phyloP scores from a whole-genome alignment of 2,329 filamentous ascomycete genomes.

The Orbilia brochopaga region DNA sequence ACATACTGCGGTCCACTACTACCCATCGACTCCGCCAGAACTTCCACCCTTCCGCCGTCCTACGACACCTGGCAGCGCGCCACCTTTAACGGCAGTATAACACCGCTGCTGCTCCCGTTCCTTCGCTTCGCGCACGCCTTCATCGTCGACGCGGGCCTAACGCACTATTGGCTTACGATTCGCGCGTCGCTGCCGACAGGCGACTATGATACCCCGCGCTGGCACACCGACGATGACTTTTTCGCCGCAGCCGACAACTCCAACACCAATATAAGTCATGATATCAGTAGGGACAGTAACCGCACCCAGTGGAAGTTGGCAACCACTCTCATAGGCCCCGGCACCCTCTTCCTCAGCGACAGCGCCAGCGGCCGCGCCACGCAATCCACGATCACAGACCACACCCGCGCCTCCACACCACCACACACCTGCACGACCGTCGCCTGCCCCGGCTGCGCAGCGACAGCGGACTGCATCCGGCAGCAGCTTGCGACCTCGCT shows the following conservation, averaged over 20 bases:
- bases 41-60: slow-evolving; percentile 56
- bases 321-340: slow-evolving; percentile 61
- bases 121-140: slow-evolving; percentile 59
- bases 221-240: slow-evolving; percentile 64
- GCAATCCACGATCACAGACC: slow-evolving; percentile 56
- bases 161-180: slow-evolving; percentile 62
- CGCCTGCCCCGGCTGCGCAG: slow-evolving; percentile 60
- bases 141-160: slow-evolving; percentile 57
- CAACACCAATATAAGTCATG: slow-evolving; percentile 12
- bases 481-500: slow-evolving; percentile 55
- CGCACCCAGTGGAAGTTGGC: slow-evolving; percentile 63
- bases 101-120: slow-evolving; percentile 58
- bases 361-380: slow-evolving; percentile 57
- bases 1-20: slow-evolving; percentile 60
- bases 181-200: slow-evolving; percentile 60
- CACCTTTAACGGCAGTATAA: slow-evolving; percentile 57
- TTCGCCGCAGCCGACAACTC: slow-evolving; percentile 55
- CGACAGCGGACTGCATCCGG: slow-evolving; percentile 59
- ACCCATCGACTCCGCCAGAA: background rate
- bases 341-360: slow-evolving; percentile 60
- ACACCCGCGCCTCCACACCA: slow-evolving; percentile 51
- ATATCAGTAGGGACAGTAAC: slow-evolving; percentile 35
- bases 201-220: slow-evolving; percentile 61
- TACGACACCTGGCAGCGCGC: slow-evolving; percentile 58
- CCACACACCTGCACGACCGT: slow-evolving; percentile 60